Base-by-base conservation (phyloP, 495 filamentous ascomycete genomes). In the Bacidia gigantensis region DNA sequence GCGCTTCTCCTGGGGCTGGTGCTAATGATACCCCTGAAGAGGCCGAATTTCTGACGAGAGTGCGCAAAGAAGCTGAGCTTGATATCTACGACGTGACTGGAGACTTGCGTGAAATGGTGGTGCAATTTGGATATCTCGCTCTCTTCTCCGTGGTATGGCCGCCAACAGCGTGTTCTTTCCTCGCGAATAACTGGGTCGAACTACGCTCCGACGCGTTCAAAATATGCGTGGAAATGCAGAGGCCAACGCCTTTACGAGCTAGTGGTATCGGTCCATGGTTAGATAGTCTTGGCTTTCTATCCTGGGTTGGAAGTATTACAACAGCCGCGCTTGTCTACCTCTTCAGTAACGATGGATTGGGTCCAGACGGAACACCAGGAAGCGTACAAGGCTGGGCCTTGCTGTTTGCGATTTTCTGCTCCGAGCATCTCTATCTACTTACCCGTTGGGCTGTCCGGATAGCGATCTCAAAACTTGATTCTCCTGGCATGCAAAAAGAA, bases 241-340 rank as follows among this genome's bases (percentile, higher is more conserved):
- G 92, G 10, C 93, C 92, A 0, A 85, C 83, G 11, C 92, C 92
- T 0, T 81, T 80, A 65, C 80, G 92, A 12, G 82, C 86, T 1
- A 93, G 97, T 64, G 88, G 84, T 2, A 98, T 98, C 58, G 92
- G 92, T 0, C 89, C 92, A 0, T 98, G 92, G 92, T 75, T 98
- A 11, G 82, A 88, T 51, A 81, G 82, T 17, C 73, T 98, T 2
- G 81, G 81, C 1, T 94, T 98, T 67, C 67, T 97, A 2, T 80
- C 88, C 11, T 98, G 92, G 92, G 72, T 94, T 3, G 92, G 92
- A 48, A 89, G 82, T 58, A 73, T 97, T 55, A 89, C 86, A 17
- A 84, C 81, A 39, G 77, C 89, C 0, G 89, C 87, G 0, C 69
- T 98, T 0, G 79, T 94, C 0, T 96, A 89, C 64, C 77, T 98